These are phyloP conservation scores for Candida fluviatilis DNA, from an alignment of 805 yeast genomes.

Conservation along the genomic window DNA sequence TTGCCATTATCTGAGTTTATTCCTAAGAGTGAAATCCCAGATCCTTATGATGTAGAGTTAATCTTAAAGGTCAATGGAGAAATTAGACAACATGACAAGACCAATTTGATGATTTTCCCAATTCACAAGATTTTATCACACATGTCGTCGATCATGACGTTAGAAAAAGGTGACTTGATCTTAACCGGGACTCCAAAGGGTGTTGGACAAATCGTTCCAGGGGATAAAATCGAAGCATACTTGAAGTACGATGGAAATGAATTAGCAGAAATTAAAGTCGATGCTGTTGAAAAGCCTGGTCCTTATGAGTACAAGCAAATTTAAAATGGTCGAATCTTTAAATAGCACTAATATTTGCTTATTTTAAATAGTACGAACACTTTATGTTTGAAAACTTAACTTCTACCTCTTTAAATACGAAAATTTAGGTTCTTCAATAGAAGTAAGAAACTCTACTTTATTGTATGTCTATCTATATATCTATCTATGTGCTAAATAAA, in stretches of 20 bases:
- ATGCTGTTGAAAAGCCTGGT: slow-evolving; percentile 50
- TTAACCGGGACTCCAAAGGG: slow-evolving; percentile 98
- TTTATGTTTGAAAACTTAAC: neutral
- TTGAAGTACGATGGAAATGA: slow-evolving; percentile 52
- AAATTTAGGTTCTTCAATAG: neutral
- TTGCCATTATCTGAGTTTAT: slow-evolving; percentile 79
- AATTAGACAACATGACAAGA: slow-evolving; percentile 66
- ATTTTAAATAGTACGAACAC: neutral
- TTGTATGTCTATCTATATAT: neutral
- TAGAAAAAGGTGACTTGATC: slow-evolving; percentile 85
- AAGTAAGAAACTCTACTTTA: neutral
- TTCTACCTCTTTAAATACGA: no score
- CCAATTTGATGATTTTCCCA: slow-evolving; percentile 83
- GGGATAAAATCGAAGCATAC: slow-evolving; percentile 70
- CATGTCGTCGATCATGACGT: slow-evolving; percentile 86
- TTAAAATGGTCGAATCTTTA: slow-evolving; percentile 12
- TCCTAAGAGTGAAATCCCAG: slow-evolving; percentile 59
- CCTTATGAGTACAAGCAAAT: slow-evolving; percentile 37
- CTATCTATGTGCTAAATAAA: slow-evolving; percentile 20
- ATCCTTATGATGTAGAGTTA: slow-evolving; percentile 68
- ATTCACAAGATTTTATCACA: slow-evolving; percentile 75
- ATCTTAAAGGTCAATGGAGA: slow-evolving; percentile 67
- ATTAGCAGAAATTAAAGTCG: slow-evolving; percentile 50
- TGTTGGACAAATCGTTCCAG: slow-evolving; percentile 79
- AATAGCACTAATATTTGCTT: neutral